Conservation (phyloP, 169 alveolate genomes). For the Eimeria brunetti region DNA sequence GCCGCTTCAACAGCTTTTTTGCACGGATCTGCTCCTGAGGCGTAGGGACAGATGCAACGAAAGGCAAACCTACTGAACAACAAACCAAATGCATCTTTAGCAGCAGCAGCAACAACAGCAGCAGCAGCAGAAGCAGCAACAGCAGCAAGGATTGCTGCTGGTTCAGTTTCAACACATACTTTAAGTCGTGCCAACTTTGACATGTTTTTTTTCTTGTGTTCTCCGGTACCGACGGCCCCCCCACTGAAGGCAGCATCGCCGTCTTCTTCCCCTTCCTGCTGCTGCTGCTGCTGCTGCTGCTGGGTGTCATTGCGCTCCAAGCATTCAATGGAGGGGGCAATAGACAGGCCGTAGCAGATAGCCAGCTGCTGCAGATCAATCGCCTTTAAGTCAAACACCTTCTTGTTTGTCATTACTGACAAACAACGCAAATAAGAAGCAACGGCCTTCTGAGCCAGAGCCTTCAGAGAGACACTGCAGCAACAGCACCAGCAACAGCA, state of each 20-base stretch:
- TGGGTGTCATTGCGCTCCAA: not conserved
- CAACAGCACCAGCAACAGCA: not conserved
- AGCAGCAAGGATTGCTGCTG: not conserved
- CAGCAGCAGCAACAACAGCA: not conserved
- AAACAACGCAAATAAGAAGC: conserved; percentile 52
- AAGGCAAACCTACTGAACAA: not conserved
- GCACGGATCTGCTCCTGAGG: conserved; percentile 43
- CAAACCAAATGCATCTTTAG: not conserved
- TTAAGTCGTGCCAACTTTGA: conserved; percentile 77
- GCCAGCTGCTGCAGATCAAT: conserved; percentile 55
- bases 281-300: conserved; percentile 61
- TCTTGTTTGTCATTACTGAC: conserved; percentile 68
- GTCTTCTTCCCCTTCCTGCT: not conserved
- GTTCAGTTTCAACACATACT: not conserved
- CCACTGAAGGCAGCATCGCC: not conserved
- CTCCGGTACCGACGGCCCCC: conserved; percentile 62
- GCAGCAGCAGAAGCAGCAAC: not conserved
- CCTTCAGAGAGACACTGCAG: conserved; percentile 72
- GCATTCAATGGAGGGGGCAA: conserved; percentile 40
- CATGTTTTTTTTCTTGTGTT: conserved; percentile 65
- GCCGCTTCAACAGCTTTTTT: conserved; percentile 42
- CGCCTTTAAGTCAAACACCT: not conserved
- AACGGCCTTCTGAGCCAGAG: conserved; percentile 72
- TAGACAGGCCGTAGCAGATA: conserved; percentile 51
- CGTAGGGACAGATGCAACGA: not conserved